These are phyloP conservation scores for Mortierella sp. DNA, from an alignment of 371 early-diverging fungal genomes.

Conservation along the genomic window DNA sequence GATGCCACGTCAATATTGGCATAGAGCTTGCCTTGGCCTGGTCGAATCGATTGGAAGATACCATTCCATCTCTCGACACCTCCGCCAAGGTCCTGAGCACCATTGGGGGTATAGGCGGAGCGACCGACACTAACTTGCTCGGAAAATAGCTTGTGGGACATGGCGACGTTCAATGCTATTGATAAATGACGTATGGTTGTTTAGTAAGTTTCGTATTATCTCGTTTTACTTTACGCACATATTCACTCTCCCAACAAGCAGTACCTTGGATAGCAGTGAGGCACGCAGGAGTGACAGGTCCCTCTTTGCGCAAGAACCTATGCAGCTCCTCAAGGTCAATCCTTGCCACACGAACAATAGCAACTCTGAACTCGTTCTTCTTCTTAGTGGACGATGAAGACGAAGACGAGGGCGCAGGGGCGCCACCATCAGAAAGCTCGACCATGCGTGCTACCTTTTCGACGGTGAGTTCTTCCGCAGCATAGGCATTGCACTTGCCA, in stretches of 20 bases:
- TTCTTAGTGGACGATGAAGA: slow-evolving; percentile 32
- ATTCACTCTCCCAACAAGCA: not conserved
- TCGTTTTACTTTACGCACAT: not conserved
- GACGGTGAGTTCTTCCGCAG: slow-evolving; percentile 46
- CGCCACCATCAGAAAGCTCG: slow-evolving; percentile 27
- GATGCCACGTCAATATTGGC: slow-evolving; percentile 47
- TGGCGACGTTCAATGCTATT: slow-evolving; percentile 79
- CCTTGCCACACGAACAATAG: slow-evolving; percentile 19
- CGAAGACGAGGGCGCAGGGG: not conserved
- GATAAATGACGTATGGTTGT: not conserved
- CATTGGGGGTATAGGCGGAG: slow-evolving; percentile 82
- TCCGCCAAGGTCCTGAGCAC: slow-evolving; percentile 68
- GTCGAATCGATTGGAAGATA: slow-evolving; percentile 78
- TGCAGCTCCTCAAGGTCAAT: slow-evolving; percentile 58
- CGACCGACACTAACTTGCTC: slow-evolving; percentile 80
- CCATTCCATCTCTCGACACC: slow-evolving; percentile 93
- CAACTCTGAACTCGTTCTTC: slow-evolving; percentile 43
- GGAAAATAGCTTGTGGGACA: slow-evolving; percentile 80
- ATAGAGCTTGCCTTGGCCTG: slow-evolving; percentile 59
- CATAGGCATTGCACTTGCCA: slow-evolving; percentile 62
- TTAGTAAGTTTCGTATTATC: not conserved
- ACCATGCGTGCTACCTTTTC: slow-evolving; percentile 30
- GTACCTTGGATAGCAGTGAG: slow-evolving; percentile 55
- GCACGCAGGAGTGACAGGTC: slow-evolving; percentile 58
- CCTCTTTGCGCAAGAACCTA: slow-evolving; percentile 62